Evolutionary conservation across 2,329 filamentous ascomycete genomes (phyloP).

Genomic region (Parastagonospora avenae): DNA sequence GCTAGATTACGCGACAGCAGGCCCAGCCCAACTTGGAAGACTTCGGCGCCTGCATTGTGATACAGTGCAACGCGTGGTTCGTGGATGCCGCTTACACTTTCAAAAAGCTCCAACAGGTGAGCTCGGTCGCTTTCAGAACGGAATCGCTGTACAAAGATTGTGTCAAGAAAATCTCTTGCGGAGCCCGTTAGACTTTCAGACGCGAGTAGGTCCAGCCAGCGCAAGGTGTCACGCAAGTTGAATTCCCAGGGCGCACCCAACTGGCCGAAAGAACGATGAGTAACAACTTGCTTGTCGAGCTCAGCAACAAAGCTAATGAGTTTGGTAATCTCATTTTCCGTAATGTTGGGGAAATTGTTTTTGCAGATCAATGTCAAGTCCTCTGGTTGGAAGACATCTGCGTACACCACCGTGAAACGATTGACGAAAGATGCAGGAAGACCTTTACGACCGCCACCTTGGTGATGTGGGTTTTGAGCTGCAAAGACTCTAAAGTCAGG

Average conservation of each 20-base stretch:
- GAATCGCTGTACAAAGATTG: slow-evolving; percentile 88
- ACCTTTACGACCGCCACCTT: slow-evolving; percentile 93
- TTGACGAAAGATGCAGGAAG: slow-evolving; percentile 96
- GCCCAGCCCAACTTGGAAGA: slow-evolving; percentile 82
- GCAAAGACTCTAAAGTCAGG: slow-evolving; percentile 93
- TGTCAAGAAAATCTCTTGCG: slow-evolving; percentile 75
- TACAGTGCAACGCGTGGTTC: slow-evolving; percentile 57
- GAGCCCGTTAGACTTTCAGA: slow-evolving; percentile 62
- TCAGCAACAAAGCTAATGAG: slow-evolving; percentile 80
- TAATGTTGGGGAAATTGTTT: slow-evolving; percentile 72
- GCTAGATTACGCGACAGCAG: slow-evolving; percentile 65
- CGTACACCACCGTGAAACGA: slow-evolving; percentile 96
- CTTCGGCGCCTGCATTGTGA: slow-evolving; percentile 68
- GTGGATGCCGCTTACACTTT: slow-evolving; percentile 63
- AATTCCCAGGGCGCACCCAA: slow-evolving; percentile 89
- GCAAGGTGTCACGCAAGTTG: slow-evolving; percentile 85
- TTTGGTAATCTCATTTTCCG: slow-evolving; percentile 63
- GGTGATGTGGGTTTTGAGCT: slow-evolving; percentile 96
- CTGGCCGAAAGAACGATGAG: slow-evolving; percentile 58
- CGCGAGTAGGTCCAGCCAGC: slow-evolving; percentile 79
- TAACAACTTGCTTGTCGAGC: slow-evolving; percentile 74
- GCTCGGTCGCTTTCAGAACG: slow-evolving; percentile 71
- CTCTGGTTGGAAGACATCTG: slow-evolving; percentile 81
- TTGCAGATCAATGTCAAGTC: slow-evolving; percentile 83
- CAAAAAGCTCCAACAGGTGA: slow-evolving; percentile 70